A percentile compares a stretch with the other conserved stretches of the same genome.
Evolutionary conservation across 148 eudicot species (phyloP).

Genomic region (Silene conica): DNA sequence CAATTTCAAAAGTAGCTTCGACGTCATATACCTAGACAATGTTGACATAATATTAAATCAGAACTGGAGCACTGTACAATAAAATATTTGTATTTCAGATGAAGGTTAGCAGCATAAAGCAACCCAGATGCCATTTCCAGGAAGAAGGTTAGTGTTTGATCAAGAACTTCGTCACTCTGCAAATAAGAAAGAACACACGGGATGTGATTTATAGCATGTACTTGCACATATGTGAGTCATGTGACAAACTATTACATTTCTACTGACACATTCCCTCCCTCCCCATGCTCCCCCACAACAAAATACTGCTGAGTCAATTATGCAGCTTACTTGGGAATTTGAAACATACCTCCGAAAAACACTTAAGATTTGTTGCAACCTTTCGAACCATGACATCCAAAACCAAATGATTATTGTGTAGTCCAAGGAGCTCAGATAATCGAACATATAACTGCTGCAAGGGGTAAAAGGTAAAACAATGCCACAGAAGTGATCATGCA

Average conservation of each 20-base stretch:
- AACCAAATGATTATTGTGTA: slow-evolving; percentile 74
- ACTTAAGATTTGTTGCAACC: slow-evolving; percentile 77
- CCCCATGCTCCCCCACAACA: neutral
- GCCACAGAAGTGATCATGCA: neutral
- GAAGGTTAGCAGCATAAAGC: slow-evolving; percentile 25
- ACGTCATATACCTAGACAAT: slow-evolving; percentile 71
- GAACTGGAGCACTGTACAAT: slow-evolving; percentile 2
- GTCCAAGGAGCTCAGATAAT: slow-evolving; percentile 82
- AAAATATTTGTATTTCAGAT: neutral
- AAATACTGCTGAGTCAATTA: neutral
- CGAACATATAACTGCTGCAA: slow-evolving; percentile 90
- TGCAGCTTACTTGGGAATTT: neutral
- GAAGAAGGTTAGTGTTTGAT: slow-evolving; percentile 70
- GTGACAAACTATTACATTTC: slow-evolving; percentile 26
- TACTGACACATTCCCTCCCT: neutral
- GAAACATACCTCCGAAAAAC: slow-evolving; percentile 61
- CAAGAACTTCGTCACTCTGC: slow-evolving; percentile 79
- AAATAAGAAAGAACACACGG: slow-evolving; percentile 14
- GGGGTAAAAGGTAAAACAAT: slow-evolving; percentile 18
- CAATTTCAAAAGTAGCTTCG: slow-evolving; percentile 77
- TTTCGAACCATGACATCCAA: slow-evolving; percentile 79
- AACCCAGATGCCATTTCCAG: slow-evolving; percentile 90
- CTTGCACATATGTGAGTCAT: neutral
- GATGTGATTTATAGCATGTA: neutral
- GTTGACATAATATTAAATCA: slow-evolving; percentile 12